Evolutionary conservation across 352 stramenopile species (phyloP), one percentile per base, ranked within the genome.

Genomic region (Halophytophthora batemanensis): DNA sequence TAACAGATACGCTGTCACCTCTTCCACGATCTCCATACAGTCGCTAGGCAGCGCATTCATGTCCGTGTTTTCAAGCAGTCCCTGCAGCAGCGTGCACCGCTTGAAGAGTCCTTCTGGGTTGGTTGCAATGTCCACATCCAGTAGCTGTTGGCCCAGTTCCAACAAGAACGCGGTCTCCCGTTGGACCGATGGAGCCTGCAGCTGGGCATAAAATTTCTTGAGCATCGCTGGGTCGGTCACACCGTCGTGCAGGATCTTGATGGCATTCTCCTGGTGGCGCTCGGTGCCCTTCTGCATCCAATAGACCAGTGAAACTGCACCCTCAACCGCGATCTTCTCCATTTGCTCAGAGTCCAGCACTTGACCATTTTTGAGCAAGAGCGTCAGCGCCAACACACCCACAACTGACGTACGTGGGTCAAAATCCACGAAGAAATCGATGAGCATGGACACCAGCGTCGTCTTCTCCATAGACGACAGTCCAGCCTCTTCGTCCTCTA

Each of bases 251-350:
- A 93, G 41, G 42, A 93, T 87, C 41, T 70, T 83, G 23, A 90
- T 69, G 0, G 75, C 82, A 33, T 89, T 90, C 34, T 93, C 77
- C 69, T 90, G 82, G 39, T 91, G 77, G 2, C 82, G 76, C 41
- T 90, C 82, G 1, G 80, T 90, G 13, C 82, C 82, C 50, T 93
- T 91, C 49, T 90, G 77, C 53, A 90, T 86, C 82, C 82, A 93
- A 39, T 93, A 90, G 11, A 90, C 72, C 2, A 93, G 47, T 13
- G 77, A 90, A 8, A 82, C 63, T 0, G 80, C 73, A 8, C 77
- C 76, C 23, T 89, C 77, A 0, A 87, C 69, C n/a, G 73, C 79
- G 39, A 93, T 70, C 23, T 71, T 76, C n/a, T 88, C 60, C 80
- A 87, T 90, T 44, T 93, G 80, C 15, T 71, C 56, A 5, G 58